These are phyloP conservation scores for Rhodotorula toruloides DNA, from an alignment of 768 basidiomycete genomes.

Conservation along the genomic window DNA sequence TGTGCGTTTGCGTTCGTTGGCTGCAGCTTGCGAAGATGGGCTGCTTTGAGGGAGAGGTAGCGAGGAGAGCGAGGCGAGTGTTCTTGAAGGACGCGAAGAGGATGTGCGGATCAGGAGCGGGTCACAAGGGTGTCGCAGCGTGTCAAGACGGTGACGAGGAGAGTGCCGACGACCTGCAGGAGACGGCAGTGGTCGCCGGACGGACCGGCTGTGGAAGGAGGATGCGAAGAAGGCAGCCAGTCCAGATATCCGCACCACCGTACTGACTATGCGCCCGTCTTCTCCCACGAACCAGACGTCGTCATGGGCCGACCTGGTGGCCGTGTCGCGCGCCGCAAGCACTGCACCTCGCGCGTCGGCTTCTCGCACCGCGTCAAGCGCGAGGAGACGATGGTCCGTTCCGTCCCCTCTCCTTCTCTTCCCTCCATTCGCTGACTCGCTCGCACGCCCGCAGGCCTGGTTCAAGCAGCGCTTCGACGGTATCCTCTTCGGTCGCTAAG, in stretches of 20 bases:
- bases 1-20: slow-evolving; percentile 50
- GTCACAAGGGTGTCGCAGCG: no score
- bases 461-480: slow-evolving; percentile 78
- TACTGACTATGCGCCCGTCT: neutral
- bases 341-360: slow-evolving; percentile 79
- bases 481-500: slow-evolving; percentile 41
- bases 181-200: no score
- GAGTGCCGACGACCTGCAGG: no score
- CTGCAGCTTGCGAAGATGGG: no score
- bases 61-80: no score
- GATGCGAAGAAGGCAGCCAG: no score
- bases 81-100: no score
- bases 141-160: no score
- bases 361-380: slow-evolving; percentile 84
- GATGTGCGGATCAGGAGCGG: no score
- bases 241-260: no score
- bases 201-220: no score
- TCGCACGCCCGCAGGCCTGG: slow-evolving; percentile 60
- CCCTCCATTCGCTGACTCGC: neutral
- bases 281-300: slow-evolving; percentile 35
- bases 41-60: no score
- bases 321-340: slow-evolving; percentile 84
- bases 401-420: neutral
- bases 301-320: slow-evolving; percentile 95
- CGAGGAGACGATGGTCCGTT: slow-evolving; percentile 58